Percentiles rank a stretch among this genome's conserved stretches.
These are phyloP conservation scores for Aureobasidium sp. DNA, from an alignment of 2,329 filamentous ascomycete genomes.

Conservation along the genomic window DNA sequence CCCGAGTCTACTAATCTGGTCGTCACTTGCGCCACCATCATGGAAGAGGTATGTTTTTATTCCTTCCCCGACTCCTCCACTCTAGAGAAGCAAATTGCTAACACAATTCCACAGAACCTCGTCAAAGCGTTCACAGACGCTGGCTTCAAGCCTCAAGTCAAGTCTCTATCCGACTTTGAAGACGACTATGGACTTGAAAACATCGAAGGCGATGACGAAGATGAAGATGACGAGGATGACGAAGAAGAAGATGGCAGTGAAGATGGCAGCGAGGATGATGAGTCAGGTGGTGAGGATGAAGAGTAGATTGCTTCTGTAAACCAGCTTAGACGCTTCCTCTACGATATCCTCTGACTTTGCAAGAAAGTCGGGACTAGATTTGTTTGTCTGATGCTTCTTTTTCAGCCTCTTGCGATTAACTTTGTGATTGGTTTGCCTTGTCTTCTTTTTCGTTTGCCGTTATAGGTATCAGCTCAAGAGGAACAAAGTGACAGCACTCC, in stretches of 20 bases:
- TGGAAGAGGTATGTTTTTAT: conserved; percentile 60
- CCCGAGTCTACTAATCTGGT: conserved; percentile 77
- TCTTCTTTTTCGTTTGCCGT: too few species aligned
- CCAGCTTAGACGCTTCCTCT: background rate
- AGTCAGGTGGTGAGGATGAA: conserved; percentile 39
- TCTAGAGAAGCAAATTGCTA: conserved; percentile 57
- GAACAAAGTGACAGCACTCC: too few species aligned
- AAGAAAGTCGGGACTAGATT: too few species aligned
- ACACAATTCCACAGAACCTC: conserved; percentile 60
- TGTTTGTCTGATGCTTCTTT: too few species aligned
- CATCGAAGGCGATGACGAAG: conserved; percentile 71
- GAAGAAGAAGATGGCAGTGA: conserved; percentile 43
- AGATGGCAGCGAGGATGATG: conserved; percentile 37
- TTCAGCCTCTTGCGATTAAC: too few species aligned
- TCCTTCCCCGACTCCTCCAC: conserved; percentile 42
- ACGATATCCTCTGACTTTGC: background rate
- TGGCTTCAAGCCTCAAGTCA: conserved; percentile 73
- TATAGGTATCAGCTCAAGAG: too few species aligned
- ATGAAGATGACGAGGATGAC: conserved; percentile 38
- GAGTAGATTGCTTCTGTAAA: conserved; percentile 1
- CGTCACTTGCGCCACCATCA: conserved; percentile 77
- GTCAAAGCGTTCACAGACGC: conserved; percentile 64
- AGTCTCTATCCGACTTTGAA: conserved; percentile 69
- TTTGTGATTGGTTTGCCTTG: too few species aligned
- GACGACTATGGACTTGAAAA: conserved; percentile 94